phyloP scores from a whole-genome alignment of 2,329 filamentous ascomycete species.

The Hymenoscyphus albidus region DNA sequence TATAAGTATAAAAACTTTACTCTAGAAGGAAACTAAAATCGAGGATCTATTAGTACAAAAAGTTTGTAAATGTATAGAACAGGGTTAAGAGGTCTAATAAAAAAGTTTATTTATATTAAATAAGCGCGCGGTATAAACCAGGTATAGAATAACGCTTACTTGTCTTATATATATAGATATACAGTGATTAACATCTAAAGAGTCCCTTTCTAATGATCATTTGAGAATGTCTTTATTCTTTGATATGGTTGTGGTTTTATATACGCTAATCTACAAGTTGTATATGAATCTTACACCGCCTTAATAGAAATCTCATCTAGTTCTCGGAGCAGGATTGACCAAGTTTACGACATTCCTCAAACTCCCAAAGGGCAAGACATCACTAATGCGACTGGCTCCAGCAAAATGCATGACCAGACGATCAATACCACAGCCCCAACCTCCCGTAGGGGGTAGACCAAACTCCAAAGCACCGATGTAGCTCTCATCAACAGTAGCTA shows the following conservation, averaged over 20 bases:
- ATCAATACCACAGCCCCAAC: constrained; percentile 94
- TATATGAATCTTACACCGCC: background rate
- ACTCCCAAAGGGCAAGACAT: constrained; percentile 85
- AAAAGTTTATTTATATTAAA: too few relatives aligned
- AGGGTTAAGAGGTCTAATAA: too few relatives aligned
- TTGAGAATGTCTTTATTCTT: too few relatives aligned
- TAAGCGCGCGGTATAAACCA: too few relatives aligned
- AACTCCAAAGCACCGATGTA: constrained; percentile 83
- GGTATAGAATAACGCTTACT: too few relatives aligned
- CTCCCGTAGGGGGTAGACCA: constrained; percentile 90
- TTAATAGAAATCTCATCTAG: background rate
- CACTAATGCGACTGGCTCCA: constrained; percentile 72
- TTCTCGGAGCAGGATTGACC: constrained; percentile 18
- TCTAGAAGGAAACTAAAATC: too few relatives aligned
- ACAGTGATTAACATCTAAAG: too few relatives aligned
- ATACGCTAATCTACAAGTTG: background rate
- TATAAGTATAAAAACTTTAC: too few relatives aligned
- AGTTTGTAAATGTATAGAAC: too few relatives aligned
- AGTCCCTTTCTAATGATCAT: too few relatives aligned
- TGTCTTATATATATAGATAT: too few relatives aligned
- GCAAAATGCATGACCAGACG: constrained; percentile 87
- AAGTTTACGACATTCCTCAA: constrained; percentile 63
- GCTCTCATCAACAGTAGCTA: constrained; percentile 51
- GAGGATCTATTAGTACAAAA: too few relatives aligned
- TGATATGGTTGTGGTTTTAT: background rate